Conservation (phyloP, 306 rosid genomes). For the Casuarina glauca region DNA sequence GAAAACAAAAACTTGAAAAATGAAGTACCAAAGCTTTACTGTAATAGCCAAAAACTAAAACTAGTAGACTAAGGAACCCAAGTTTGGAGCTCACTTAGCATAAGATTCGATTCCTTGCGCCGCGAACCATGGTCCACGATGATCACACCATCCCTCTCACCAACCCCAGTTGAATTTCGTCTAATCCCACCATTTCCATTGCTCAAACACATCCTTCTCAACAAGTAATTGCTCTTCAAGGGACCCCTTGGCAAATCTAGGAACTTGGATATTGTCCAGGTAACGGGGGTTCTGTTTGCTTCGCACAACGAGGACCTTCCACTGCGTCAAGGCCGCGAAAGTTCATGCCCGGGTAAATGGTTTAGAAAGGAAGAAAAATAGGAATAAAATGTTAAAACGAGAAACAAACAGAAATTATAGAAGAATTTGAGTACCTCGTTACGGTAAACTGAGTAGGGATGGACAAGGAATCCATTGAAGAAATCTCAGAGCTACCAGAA, state of each 20-base stretch:
- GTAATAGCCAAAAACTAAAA: neutral
- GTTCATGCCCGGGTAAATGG: neutral
- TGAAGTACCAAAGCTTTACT: neutral
- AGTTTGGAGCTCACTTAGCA: conserved; percentile 67
- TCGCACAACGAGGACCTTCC: conserved; percentile 37
- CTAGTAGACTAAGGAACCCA: neutral
- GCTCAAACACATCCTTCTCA: conserved; percentile 36
- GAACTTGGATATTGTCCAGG: conserved; percentile 34
- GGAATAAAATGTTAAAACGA: neutral
- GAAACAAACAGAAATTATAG: neutral
- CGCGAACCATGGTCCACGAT: conserved; percentile 97
- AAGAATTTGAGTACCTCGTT: conserved; percentile 33
- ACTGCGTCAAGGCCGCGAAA: neutral
- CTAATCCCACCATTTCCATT: conserved; percentile 34
- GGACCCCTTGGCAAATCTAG: conserved; percentile 28
- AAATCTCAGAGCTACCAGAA: neutral
- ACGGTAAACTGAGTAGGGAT: conserved; percentile 24
- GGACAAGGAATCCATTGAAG: conserved; percentile 15
- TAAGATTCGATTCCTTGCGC: conserved; percentile 78
- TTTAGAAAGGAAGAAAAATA: neutral
- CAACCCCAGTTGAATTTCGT: conserved; percentile 39
- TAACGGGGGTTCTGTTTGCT: conserved; percentile 33
- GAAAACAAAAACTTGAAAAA: neutral
- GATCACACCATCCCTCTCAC: conserved; percentile 60
- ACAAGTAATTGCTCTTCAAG: conserved; percentile 26